A percentile compares a stretch with the other conserved stretches of the same genome.
phyloP scores from a whole-genome alignment of 2,329 filamentous ascomycete genomes.

The Scopulariopsis brevicaulis region DNA sequence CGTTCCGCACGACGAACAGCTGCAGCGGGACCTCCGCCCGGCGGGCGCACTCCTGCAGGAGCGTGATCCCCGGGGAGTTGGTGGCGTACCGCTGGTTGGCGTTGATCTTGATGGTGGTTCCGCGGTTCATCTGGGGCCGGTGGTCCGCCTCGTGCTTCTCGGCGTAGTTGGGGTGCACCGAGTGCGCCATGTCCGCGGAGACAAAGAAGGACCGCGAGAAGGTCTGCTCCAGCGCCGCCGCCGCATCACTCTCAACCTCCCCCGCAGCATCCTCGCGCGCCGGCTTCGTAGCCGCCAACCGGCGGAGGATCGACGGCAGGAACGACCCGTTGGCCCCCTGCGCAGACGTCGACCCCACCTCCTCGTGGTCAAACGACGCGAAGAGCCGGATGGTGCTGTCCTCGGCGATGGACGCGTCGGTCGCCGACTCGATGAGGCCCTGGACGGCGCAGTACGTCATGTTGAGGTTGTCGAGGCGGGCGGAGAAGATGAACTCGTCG shows the following conservation, averaged over 20 bases:
- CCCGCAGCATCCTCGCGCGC: slow-evolving; percentile 50
- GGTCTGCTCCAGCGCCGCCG: slow-evolving; percentile 88
- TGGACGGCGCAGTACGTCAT: slow-evolving; percentile 91
- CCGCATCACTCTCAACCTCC: slow-evolving; percentile 46
- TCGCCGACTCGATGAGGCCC: slow-evolving; percentile 72
- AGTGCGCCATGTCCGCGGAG: slow-evolving; percentile 96
- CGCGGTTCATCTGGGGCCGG: slow-evolving; percentile 90
- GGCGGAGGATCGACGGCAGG: slow-evolving; percentile 74
- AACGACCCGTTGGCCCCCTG: slow-evolving; percentile 92
- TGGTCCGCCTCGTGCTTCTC: slow-evolving; percentile 87
- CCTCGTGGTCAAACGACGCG: slow-evolving; percentile 94
- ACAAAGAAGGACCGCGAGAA: slow-evolving; percentile 85
- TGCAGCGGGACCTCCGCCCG: slow-evolving; percentile 73
- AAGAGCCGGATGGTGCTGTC: slow-evolving; percentile 83
- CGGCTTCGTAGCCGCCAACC: slow-evolving; percentile 64
- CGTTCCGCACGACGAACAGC: slow-evolving; percentile 92
- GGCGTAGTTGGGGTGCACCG: slow-evolving; percentile 88
- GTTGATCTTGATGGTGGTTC: slow-evolving; percentile 95
- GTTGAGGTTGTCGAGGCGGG: slow-evolving; percentile 89
- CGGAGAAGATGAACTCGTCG: slow-evolving; percentile 91
- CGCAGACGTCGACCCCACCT: slow-evolving; percentile 85
- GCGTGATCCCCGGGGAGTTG: slow-evolving; percentile 87
- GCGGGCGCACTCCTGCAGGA: slow-evolving; percentile 78
- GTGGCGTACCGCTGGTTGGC: slow-evolving; percentile 96
- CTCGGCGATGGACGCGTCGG: slow-evolving; percentile 51